Conservation (phyloP, 2,329 filamentous ascomycete species). For the Alternaria infectoria region DNA sequence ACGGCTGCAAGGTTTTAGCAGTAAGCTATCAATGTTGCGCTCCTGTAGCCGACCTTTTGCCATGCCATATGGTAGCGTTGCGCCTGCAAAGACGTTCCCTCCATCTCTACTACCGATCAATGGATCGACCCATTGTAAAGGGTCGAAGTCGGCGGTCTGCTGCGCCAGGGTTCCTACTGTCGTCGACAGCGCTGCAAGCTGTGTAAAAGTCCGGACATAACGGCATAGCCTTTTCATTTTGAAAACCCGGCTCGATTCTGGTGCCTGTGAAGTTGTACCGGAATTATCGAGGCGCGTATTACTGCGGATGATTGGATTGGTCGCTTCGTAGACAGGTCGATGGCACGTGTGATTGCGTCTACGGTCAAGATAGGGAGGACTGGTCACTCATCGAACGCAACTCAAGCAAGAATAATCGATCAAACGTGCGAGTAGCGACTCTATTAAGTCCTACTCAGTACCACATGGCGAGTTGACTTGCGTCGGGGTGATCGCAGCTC, state of each 20-base stretch:
- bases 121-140: slow-evolving; percentile 50
- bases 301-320: background rate
- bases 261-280: background rate
- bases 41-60: slow-evolving; percentile 46
- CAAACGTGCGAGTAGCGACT: background rate
- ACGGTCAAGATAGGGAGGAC: background rate
- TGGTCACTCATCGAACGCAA: background rate
- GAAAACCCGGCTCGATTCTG: background rate
- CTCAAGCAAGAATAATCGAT: background rate
- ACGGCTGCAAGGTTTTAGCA: slow-evolving; percentile 55
- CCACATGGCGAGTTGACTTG: slow-evolving; percentile 23
- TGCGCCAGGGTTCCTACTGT: background rate
- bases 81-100: slow-evolving; percentile 56
- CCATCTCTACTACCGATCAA: slow-evolving; percentile 54
- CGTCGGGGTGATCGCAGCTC: slow-evolving; percentile 14
- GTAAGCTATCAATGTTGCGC: background rate
- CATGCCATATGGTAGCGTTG: slow-evolving; percentile 56
- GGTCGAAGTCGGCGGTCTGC: slow-evolving; percentile 22
- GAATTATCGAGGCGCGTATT: background rate
- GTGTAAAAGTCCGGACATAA: background rate
- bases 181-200: background rate
- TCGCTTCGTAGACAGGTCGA: background rate
- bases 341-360: background rate
- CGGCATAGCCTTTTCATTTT: slow-evolving; percentile 1
- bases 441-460: background rate